Evolutionary conservation across 495 filamentous ascomycete genomes (phyloP), one percentile per base, ranked within the genome.

Genomic region (Hypoxylon intermedium): DNA sequence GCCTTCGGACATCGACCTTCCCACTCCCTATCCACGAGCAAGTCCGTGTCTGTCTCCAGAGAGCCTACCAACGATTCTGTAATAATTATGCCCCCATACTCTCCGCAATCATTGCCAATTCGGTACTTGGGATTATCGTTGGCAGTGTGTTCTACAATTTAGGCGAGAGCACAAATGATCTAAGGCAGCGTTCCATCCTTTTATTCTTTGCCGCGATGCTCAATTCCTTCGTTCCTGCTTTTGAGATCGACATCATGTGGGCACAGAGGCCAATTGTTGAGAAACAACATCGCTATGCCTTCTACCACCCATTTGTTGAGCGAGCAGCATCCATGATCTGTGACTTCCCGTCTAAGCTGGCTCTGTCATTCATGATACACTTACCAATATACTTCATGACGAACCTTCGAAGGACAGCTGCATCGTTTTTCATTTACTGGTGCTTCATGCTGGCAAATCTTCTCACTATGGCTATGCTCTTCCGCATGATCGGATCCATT

Each of bases 151-250:
- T 89, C 68, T 88, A 83, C 70, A 83, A 89, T 51, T 59, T 89
- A 9, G 49, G 59, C 0, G 48, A 67, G 1, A 77, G 77, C 3
- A 85, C 87, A 0, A 67, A 73, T 30, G 83, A 78, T 62, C 85
- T 90, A 70, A 86, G 83, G 69, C 67, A 69, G 15, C 78, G 87
- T 7, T 81, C 82, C 1, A 79, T 85, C 13, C 65, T 92, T 9
- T 68, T 92, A 1, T 92, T 90, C 72, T 89, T 90, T 60, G 79
- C 86, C 1, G 76, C 90, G 43, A 70, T 91, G 26, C 70, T 89
- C 51, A 89, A 87, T 66, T 86, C 86, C 9, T 89, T 90, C 43
- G 71, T 78, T 11, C 83, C 80, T 57, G 72, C 79, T 23, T 68
- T 87, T 11, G 87, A 89, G 62, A 81, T 85, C n/a, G n/a, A n/a